Conservation (phyloP, 2,329 filamentous ascomycete genomes). For the Fusarium concolor region DNA sequence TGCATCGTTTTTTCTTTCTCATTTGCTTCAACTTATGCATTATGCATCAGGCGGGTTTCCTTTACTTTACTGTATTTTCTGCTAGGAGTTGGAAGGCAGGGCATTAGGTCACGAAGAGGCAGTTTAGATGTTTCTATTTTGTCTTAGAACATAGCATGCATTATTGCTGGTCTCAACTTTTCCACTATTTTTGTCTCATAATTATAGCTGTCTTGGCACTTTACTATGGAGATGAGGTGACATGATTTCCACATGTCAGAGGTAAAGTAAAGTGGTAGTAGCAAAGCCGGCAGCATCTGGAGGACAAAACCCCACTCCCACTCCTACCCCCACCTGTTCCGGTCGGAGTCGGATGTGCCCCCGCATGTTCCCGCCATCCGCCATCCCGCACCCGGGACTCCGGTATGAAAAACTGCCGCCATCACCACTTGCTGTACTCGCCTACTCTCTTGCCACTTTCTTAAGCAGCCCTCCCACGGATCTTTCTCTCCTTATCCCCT, state of each 20-base stretch:
- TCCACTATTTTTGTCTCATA: too few species aligned
- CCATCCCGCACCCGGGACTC: slow-evolving; percentile 21
- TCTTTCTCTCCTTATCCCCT: not conserved
- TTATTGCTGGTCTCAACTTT: not conserved
- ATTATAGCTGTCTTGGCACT: too few species aligned
- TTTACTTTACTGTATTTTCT: slow-evolving; percentile 22
- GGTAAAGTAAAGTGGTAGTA: not conserved
- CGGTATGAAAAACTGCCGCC: slow-evolving; percentile 6
- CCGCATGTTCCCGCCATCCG: slow-evolving; percentile 29
- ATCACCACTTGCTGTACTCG: not conserved
- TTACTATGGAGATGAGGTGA: not conserved
- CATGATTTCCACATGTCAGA: not conserved
- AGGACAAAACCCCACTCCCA: slow-evolving; percentile 16
- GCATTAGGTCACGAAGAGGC: slow-evolving; percentile 8
- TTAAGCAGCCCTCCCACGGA: not conserved
- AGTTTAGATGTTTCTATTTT: slow-evolving; percentile 1
- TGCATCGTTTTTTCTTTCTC: slow-evolving; percentile 14
- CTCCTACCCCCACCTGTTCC: slow-evolving; percentile 38
- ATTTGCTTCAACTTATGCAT: slow-evolving; percentile 21
- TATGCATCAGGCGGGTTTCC: slow-evolving; percentile 25
- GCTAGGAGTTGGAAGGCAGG: slow-evolving; percentile 41
- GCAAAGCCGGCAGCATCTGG: slow-evolving; percentile 20
- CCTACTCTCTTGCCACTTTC: not conserved
- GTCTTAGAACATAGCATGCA: slow-evolving; percentile 12
- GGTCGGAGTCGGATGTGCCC: slow-evolving; percentile 18